Conservation (phyloP, 805 yeast species). For the Sugiyamaella mastotermitis region DNA sequence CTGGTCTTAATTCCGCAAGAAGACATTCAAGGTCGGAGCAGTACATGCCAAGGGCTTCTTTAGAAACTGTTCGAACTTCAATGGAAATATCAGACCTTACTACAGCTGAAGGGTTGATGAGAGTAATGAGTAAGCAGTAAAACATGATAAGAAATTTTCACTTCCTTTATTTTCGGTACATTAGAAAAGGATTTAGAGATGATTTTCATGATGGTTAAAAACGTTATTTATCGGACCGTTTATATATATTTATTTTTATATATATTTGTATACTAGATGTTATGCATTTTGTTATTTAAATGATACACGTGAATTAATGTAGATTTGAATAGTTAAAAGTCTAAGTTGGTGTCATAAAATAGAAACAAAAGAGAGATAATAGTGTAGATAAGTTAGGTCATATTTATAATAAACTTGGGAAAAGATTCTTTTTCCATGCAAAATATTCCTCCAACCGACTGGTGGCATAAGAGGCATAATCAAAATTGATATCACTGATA, state of each 20-base stretch:
- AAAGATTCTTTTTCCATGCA: constrained; percentile 53
- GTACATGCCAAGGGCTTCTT: constrained; percentile 16
- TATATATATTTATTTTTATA: neutral
- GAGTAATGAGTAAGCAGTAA: constrained; percentile 15
- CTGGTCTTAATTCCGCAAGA: constrained; percentile 2
- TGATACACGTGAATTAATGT: neutral
- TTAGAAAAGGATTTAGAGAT: no score
- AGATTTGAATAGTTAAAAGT: no score
- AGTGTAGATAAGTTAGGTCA: neutral
- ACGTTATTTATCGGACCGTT: no score
- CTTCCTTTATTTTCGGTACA: no score
- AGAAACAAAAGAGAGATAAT: neutral
- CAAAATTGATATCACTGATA: constrained; percentile 66
- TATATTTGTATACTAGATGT: neutral
- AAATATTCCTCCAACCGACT: constrained; percentile 61
- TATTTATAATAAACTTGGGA: constrained; percentile 2
- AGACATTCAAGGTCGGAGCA: constrained; percentile 24
- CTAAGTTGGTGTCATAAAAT: no score
- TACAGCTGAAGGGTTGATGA: constrained; percentile 30
- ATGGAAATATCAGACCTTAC: constrained; percentile 28
- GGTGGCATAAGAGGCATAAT: constrained; percentile 55
- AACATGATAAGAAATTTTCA: no score
- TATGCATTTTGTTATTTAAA: neutral
- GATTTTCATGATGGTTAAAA: no score
- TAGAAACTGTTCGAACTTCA: constrained; percentile 19